Conservation (phyloP, 2,329 filamentous ascomycete species). For the Cladosporium sp. region DNA sequence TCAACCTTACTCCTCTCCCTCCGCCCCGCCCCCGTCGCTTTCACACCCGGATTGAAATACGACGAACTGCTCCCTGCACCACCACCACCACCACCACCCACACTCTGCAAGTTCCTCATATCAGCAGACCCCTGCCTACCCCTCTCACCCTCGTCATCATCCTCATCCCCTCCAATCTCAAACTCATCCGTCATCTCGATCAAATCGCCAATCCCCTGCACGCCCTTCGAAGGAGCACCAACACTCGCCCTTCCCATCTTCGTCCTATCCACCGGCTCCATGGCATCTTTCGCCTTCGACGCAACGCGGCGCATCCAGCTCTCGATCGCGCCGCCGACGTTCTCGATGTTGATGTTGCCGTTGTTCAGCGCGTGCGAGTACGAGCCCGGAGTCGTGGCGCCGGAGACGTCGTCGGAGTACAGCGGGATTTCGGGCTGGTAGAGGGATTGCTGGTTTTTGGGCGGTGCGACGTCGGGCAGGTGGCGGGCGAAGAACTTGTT, state of each 20-base stretch:
- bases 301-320: slow-evolving; percentile 87
- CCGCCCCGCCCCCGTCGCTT: slow-evolving; percentile 23
- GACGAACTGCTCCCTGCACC: slow-evolving; percentile 29
- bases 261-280: slow-evolving; percentile 25
- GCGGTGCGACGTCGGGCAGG: slow-evolving; percentile 70
- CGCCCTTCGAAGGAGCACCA: slow-evolving; percentile 37
- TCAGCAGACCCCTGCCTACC: slow-evolving; percentile 32
- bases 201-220: slow-evolving; percentile 60
- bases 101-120: slow-evolving; percentile 21
- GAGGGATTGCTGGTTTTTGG: slow-evolving; percentile 57
- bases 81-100: slow-evolving; percentile 4
- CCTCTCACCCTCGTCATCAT: slow-evolving; percentile 32
- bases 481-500: slow-evolving; percentile 85
- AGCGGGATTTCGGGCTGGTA: slow-evolving; percentile 67
- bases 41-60: slow-evolving; percentile 31
- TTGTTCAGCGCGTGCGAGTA: slow-evolving; percentile 22
- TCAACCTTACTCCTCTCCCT: slow-evolving; percentile 28
- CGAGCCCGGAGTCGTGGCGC: slow-evolving; percentile 30
- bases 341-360: slow-evolving; percentile 62
- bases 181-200: slow-evolving; percentile 71
- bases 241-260: slow-evolving; percentile 34
- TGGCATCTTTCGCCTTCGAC: slow-evolving; percentile 53
- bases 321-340: slow-evolving; percentile 84
- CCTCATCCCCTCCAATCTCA: slow-evolving; percentile 42
- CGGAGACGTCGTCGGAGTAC: slow-evolving; percentile 36